Base-by-base conservation (phyloP, 192 early-diverging fungal species). In the Mortierella claussenii region DNA sequence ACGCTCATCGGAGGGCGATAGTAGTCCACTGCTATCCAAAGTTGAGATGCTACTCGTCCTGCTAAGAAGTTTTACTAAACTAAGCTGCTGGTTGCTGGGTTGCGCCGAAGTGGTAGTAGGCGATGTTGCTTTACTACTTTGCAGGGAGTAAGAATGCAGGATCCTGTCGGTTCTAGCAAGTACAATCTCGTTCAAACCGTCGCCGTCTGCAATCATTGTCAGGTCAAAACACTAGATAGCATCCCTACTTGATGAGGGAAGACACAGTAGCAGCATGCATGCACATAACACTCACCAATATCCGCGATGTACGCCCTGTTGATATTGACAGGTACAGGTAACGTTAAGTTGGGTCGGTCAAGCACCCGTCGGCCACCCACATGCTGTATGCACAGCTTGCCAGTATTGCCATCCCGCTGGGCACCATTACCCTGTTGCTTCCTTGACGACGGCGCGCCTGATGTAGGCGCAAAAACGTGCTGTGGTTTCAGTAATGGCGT, bases 121-220 rank as follows among this genome's bases (percentile, higher is more conserved):
- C 0, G 66, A 69, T 4, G 44, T 4, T 17, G 53, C 21, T 31
- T 63, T 68, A 21, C 45, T 49, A 0, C 36, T 42, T 34, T 84
- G 74, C 4, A 86, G 62, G 34, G 76, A 50, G 46, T 84, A 84
- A 3, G 82, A 76, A 52, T 88, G 84, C 34, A 88, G 42, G 27
- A 88, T 84, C 3, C 84, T 78, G 61, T 88, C 86, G 21, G 86
- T 88, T 23, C 86, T 81, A 3, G 84, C 86, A 31, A 88, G 52
- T 13, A 88, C 70, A 24, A 88, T 65, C 36, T 88, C 86, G 30
- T 88, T 88, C 33, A 80, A 42, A 17, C 78, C 79, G 68, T 88
- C 86, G 10, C 81, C 82, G 61, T 88, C 86, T 85, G 64, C 24
- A 21, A 6, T 15, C 21, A 2, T 24, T 48, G 51, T 53, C 49